Evolutionary conservation across 176 grass and related monocot genomes (phyloP), one percentile per base, ranked within the genome.

Genomic region (Hordeum marinum): DNA sequence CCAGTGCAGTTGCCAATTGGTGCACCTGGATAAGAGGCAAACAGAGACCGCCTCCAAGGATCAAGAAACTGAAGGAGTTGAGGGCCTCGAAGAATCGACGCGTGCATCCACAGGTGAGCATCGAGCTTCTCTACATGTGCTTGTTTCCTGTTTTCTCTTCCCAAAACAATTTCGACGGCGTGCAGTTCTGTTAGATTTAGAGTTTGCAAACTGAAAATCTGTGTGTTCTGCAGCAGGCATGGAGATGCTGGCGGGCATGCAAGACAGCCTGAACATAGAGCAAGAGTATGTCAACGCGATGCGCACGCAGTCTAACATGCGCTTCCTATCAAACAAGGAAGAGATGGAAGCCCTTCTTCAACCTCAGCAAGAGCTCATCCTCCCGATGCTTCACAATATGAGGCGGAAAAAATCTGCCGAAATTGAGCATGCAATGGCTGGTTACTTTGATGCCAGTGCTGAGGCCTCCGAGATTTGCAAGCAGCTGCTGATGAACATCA

Each of bases 361-460:
- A 42, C 77, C 62, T 7, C 80, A 72, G 24, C 50, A 85, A 75
- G 70, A 72, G 11, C 18, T 76, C 85, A 23, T 88, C 52, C 71
- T 55, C 13, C 63, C 77, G 1, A 18, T 43, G n/a, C 76, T 91
- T 4, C 62, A 77, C 41, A 77, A 11, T 25, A 58, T 80, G 75
- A 42, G 68, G 36, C 75, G n/a, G 36, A 39, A 13, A 4, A 79
- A 55, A 54, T 34, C 52, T 8, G 20, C 86, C 18, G 78, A 86
- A 60, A 63, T 86, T 7, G 24, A 88, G 36, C 57, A 65, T 9
- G 78, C 79, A 1, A 46, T 91, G 71, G 37, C 45, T 3, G 61
- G 43, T 7, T 91, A 91, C 83, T 91, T 88, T 37, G 83, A 91
- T 57, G 73, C 86, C 72, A 91, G 86, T 60, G 73, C 55, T 3